phyloP scores from a whole-genome alignment of 139 green algal species.

The Nannochloris sp. region DNA sequence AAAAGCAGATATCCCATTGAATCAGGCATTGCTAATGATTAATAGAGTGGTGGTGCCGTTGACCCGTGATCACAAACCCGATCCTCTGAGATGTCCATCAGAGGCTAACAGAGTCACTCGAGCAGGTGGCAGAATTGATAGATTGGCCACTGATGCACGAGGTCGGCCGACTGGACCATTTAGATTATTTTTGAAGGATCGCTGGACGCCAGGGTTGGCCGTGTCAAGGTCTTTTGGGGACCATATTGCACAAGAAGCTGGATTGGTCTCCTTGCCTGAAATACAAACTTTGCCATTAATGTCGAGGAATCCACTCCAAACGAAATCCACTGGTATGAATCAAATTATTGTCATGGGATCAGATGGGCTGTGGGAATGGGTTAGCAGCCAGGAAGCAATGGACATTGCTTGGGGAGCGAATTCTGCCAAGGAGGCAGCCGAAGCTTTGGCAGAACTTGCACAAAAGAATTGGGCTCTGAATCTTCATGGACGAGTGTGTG shows the following conservation, averaged over 20 bases:
- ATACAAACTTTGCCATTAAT: constrained; percentile 22
- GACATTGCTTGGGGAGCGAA: constrained; percentile 17
- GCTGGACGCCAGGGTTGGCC: constrained; percentile 41
- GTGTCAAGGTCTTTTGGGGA: constrained; percentile 47
- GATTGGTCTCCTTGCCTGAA: constrained; percentile 37
- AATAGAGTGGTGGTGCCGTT: constrained; percentile 19
- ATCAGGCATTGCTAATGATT: background rate
- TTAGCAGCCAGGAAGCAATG: constrained; percentile 22
- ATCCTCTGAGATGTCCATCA: constrained; percentile 11
- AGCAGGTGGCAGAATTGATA: constrained; percentile 36
- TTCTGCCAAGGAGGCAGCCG: constrained; percentile 23
- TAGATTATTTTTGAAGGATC: constrained; percentile 39
- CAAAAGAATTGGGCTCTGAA: constrained; percentile 32
- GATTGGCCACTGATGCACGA: constrained; percentile 18
- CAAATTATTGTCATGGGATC: constrained; percentile 28
- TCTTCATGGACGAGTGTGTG: constrained; percentile 27
- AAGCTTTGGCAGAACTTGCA: constrained; percentile 20
- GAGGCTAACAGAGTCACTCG: constrained; percentile 35
- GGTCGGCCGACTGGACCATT: constrained; percentile 30
- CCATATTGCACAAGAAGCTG: constrained; percentile 38
- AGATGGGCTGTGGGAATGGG: constrained; percentile 40
- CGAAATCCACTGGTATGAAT: background rate
- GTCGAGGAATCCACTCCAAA: background rate
- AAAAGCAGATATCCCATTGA: background rate
- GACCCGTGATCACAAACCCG: constrained; percentile 53